Percentiles rank a stretch among this genome's conserved stretches.
phyloP scores from a whole-genome alignment of 1,284 basidiomycete genomes.

The Golubevia sp. region DNA sequence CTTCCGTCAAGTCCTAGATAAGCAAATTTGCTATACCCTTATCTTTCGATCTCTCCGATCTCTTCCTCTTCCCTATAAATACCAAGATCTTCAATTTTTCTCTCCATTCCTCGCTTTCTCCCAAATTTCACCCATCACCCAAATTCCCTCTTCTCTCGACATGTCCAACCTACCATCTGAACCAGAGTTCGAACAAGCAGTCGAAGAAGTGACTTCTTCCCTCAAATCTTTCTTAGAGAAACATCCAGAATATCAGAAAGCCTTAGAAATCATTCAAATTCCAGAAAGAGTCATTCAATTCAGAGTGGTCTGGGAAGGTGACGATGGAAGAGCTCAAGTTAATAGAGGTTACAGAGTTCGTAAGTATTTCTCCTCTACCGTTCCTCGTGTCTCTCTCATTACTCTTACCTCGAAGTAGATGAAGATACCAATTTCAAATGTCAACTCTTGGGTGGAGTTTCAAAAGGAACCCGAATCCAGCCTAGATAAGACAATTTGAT shows the following conservation, averaged over 20 bases:
- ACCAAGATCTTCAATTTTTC: neutral
- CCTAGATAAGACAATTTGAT: too few species aligned
- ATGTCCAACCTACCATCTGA: constrained; percentile 63
- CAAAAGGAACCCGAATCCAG: too few species aligned
- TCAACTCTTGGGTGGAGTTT: too few species aligned
- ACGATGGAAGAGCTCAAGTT: constrained; percentile 72
- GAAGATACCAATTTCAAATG: too few species aligned
- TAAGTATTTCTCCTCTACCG: constrained; percentile 62
- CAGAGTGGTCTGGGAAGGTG: constrained; percentile 80
- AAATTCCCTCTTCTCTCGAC: constrained; percentile 1
- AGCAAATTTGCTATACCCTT: too few species aligned
- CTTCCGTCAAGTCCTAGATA: too few species aligned
- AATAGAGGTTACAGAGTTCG: constrained; percentile 79
- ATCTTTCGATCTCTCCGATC: too few species aligned
- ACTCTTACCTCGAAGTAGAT: too few species aligned
- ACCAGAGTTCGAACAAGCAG: constrained; percentile 68
- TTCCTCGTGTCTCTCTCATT: too few species aligned
- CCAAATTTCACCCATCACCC: neutral
- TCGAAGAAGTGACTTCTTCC: neutral
- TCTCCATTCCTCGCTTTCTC: neutral
- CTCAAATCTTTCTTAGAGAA: constrained; percentile 68
- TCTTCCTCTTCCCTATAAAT: too few species aligned
- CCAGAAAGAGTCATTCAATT: constrained; percentile 79
- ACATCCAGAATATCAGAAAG: constrained; percentile 75
- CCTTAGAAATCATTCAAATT: constrained; percentile 73